Percentiles rank a stretch among this genome's conserved stretches.
These are phyloP conservation scores for Alternaria postmessia DNA, from an alignment of 2,329 filamentous ascomycete genomes.

Conservation along the genomic window DNA sequence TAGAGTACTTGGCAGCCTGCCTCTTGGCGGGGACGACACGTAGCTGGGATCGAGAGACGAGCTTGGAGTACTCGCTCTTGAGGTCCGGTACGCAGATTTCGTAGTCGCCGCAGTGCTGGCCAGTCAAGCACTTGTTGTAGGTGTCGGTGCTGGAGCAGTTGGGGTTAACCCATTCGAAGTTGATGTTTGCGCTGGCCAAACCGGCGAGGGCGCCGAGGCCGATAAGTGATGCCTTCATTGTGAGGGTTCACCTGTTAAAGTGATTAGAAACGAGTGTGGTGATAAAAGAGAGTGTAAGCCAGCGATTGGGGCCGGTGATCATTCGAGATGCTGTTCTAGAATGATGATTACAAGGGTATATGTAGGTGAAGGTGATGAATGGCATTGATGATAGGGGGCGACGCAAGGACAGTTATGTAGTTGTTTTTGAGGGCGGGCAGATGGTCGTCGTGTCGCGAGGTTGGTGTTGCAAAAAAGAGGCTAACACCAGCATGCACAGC, in stretches of 20 bases:
- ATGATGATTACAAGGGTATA: constrained; percentile 2
- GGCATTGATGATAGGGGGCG: constrained; percentile 2
- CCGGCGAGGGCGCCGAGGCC: constrained; percentile 46
- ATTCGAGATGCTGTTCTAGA: neutral
- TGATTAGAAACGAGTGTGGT: constrained; percentile 2
- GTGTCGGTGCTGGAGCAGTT: constrained; percentile 47
- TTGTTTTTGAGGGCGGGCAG: constrained; percentile 12
- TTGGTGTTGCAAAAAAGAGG: constrained; percentile 12
- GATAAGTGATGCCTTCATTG: constrained; percentile 43
- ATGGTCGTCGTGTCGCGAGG: constrained; percentile 5
- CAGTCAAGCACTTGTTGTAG: constrained; percentile 46
- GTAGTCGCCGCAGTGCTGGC: constrained; percentile 48
- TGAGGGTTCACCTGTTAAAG: constrained; percentile 17
- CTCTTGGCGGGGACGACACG: constrained; percentile 37
- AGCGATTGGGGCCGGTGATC: neutral
- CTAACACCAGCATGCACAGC: constrained; percentile 7
- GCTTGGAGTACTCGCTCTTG: constrained; percentile 36
- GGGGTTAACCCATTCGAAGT: constrained; percentile 57
- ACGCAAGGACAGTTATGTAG: neutral
- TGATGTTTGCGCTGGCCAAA: constrained; percentile 57
- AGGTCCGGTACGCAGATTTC: constrained; percentile 34
- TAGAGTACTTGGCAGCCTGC: constrained; percentile 45
- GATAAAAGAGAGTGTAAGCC: constrained; percentile 23
- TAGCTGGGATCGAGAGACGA: constrained; percentile 29
- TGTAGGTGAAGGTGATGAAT: neutral